Evolutionary conservation across 2,329 filamentous ascomycete genomes (phyloP).

Genomic region (Lasiodiplodia hormozganensis): DNA sequence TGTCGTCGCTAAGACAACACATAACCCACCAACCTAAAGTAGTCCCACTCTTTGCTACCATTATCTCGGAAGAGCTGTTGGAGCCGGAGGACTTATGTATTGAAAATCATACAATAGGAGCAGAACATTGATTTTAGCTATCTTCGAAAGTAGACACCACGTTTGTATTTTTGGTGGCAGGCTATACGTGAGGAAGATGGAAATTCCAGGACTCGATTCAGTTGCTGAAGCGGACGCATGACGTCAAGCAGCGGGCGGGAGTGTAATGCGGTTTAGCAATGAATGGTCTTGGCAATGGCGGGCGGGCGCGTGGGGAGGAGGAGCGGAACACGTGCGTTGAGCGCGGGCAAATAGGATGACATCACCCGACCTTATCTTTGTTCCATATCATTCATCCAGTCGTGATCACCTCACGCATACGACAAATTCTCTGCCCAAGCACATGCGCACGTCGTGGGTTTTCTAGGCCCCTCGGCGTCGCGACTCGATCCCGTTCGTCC

Average conservation of each 20-base stretch:
- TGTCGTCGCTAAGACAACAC: no score
- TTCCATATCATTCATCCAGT: not conserved
- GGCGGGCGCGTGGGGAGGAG: conserved; percentile 8
- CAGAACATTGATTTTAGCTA: no score
- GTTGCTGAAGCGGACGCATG: not conserved
- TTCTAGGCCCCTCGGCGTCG: no score
- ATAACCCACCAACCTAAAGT: no score
- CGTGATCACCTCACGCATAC: conserved; percentile 8
- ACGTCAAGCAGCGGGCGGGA: not conserved
- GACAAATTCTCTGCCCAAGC: conserved; percentile 13
- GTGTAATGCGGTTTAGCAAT: not conserved
- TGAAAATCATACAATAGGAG: no score
- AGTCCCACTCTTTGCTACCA: no score
- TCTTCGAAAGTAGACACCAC: no score
- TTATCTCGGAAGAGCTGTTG: no score
- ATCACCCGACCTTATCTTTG: conserved; percentile 25
- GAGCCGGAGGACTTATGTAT: no score
- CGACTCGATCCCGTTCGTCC: not conserved
- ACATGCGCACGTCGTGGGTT: not conserved
- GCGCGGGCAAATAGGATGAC: conserved; percentile 12
- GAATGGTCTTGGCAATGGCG: not conserved
- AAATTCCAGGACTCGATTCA: no score
- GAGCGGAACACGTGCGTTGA: conserved; percentile 6
- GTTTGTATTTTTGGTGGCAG: no score
- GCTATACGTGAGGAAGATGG: no score